phyloP scores from a whole-genome alignment of 805 yeast species.

The Yamadazyma tumulicola region DNA sequence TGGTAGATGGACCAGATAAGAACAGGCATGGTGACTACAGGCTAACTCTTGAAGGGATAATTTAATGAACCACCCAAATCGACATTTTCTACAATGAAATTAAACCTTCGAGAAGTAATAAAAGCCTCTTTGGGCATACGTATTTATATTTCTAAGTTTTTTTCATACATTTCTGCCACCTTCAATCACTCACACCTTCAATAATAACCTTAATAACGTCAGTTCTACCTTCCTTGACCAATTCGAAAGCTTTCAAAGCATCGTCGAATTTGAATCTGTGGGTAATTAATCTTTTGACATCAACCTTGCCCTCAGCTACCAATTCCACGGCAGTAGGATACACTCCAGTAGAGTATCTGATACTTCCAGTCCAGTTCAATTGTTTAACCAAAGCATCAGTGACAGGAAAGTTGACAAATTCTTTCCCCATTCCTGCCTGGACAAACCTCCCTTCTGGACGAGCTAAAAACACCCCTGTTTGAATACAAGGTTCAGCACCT shows the following conservation, averaged over 20 bases:
- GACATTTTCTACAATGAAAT: too few species aligned
- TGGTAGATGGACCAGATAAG: too few species aligned
- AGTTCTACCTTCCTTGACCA: constrained; percentile 14
- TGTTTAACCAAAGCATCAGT: constrained; percentile 20
- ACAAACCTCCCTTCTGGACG: constrained; percentile 16
- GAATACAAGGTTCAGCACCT: constrained; percentile 39
- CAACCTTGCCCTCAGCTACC: constrained; percentile 13
- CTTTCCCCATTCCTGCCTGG: constrained; percentile 20
- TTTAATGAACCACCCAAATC: too few species aligned
- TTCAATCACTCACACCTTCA: constrained; percentile 7
- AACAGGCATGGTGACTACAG: too few species aligned
- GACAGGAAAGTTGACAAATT: constrained; percentile 18
- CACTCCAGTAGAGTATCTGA: constrained; percentile 17
- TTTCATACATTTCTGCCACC: too few species aligned
- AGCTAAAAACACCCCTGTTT: constrained; percentile 13
- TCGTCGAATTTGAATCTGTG: constrained; percentile 19
- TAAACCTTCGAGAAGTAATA: too few species aligned
- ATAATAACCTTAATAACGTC: constrained; percentile 17
- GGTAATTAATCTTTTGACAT: constrained; percentile 17
- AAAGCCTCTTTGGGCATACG: too few species aligned
- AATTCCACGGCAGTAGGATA: constrained; percentile 19
- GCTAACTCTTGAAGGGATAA: too few species aligned
- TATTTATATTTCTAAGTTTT: too few species aligned
- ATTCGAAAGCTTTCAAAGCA: constrained; percentile 19
- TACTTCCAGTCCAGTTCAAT: constrained; percentile 16